Conservation (phyloP, 257 asterid species). For the Rehmannia glutinosa region DNA sequence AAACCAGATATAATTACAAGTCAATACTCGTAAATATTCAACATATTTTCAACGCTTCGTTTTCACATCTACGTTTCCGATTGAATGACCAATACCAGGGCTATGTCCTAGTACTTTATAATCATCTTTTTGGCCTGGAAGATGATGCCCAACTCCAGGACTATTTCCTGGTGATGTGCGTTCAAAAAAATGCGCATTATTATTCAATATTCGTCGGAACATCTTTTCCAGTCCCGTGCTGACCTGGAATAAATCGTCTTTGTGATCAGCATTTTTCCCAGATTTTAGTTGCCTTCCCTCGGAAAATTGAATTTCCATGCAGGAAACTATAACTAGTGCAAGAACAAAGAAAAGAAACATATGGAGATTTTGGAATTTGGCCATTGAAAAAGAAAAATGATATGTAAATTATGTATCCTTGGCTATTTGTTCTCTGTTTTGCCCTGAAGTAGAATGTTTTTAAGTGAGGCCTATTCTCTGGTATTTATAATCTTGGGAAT, state of each 20-base stretch:
- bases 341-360: too few species aligned
- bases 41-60: constrained; percentile 11
- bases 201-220: too few species aligned
- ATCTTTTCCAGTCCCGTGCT: background rate
- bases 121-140: constrained; percentile 17
- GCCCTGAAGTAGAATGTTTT: constrained; percentile 14
- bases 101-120: constrained; percentile 38
- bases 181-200: too few species aligned
- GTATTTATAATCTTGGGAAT: constrained; percentile 29
- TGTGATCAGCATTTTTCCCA: too few species aligned
- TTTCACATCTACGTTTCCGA: constrained; percentile 8
- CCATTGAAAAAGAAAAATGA: constrained; percentile 22
- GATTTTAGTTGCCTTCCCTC: constrained; percentile 44
- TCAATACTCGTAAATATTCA: too few species aligned
- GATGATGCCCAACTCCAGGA: constrained; percentile 49
- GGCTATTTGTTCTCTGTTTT: background rate
- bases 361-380: constrained; percentile 10
- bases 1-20: background rate
- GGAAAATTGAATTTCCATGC: constrained; percentile 15
- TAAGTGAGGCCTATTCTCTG: background rate
- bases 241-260: background rate
- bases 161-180: constrained; percentile 52
- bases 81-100: constrained; percentile 54
- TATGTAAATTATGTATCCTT: too few species aligned
- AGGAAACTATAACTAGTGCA: constrained; percentile 17